These are phyloP conservation scores for Globisporangium apiculatum DNA, from an alignment of 352 stramenopile species.

Conservation along the genomic window DNA sequence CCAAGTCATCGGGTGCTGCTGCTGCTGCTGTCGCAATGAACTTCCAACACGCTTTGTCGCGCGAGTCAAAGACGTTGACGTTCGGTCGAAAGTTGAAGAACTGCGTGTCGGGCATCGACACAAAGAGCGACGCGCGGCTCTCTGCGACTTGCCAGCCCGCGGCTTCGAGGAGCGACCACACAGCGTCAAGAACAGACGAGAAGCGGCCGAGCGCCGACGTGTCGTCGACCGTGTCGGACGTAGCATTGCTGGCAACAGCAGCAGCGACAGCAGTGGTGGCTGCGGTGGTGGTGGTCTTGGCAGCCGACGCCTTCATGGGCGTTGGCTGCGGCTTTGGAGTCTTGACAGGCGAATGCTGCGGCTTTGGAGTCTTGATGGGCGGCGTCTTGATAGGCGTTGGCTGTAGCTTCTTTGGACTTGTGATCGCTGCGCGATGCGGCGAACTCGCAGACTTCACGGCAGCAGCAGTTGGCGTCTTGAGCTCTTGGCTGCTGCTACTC, in stretches of 20 bases:
- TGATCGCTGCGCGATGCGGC: too few relatives aligned
- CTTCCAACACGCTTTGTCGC: slow-evolving; percentile 76
- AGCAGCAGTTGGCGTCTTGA: background rate
- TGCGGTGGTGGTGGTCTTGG: background rate
- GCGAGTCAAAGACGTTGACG: slow-evolving; percentile 78
- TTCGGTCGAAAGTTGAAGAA: slow-evolving; percentile 83
- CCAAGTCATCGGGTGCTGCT: slow-evolving; percentile 16
- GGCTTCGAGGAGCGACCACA: slow-evolving; percentile 42
- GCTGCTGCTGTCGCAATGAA: slow-evolving; percentile 37
- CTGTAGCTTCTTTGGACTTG: too few relatives aligned
- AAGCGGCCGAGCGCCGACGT: slow-evolving; percentile 34
- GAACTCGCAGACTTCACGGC: too few relatives aligned
- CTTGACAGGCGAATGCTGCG: background rate
- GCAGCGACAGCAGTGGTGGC: too few relatives aligned
- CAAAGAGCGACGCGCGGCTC: slow-evolving; percentile 52
- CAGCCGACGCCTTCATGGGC: background rate
- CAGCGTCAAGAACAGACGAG: slow-evolving; percentile 25
- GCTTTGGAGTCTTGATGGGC: background rate
- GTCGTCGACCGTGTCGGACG: slow-evolving; percentile 1
- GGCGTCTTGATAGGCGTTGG: background rate
- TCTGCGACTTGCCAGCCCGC: slow-evolving; percentile 61
- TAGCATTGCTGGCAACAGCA: background rate
- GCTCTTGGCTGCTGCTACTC: background rate
- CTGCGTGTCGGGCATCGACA: slow-evolving; percentile 65
- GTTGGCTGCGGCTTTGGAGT: background rate